Conservation (phyloP, 1,284 basidiomycete species). For the Coriolopsis trogii region DNA sequence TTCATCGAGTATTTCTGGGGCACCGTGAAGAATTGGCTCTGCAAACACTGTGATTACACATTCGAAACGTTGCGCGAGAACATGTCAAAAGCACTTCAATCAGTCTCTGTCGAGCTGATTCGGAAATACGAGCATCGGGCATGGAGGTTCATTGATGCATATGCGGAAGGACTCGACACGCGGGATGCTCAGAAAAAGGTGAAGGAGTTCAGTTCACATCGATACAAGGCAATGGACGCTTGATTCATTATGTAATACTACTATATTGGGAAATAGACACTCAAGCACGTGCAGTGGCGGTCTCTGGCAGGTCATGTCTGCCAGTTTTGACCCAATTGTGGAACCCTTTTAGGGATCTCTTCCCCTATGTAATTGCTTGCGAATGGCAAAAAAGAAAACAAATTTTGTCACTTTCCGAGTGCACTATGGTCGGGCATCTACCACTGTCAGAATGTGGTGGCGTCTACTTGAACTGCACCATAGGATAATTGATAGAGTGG, state of each 20-base stretch:
- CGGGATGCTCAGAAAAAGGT: conserved; percentile 31
- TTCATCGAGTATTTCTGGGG: conserved; percentile 35
- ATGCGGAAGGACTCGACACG: conserved; percentile 23
- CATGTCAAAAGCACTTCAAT: conserved; percentile 24
- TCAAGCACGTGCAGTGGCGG: no score
- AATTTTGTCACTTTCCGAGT: background rate
- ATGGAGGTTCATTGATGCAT: conserved; percentile 30
- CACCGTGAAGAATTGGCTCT: conserved; percentile 30
- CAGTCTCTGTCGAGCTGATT: conserved; percentile 26
- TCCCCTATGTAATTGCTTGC: no score
- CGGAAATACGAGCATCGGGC: conserved; percentile 32
- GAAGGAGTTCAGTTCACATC: conserved; percentile 25
- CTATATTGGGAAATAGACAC: no score
- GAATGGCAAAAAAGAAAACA: no score
- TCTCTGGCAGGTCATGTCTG: no score
- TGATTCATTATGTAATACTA: no score
- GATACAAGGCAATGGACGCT: conserved; percentile 23
- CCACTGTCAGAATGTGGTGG: no score
- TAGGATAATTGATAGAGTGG: no score
- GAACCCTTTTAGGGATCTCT: no score
- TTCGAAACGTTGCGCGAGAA: conserved; percentile 28
- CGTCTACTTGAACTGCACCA: background rate
- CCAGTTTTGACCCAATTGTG: no score
- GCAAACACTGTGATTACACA: conserved; percentile 30
- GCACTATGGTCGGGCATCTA: no score